phyloP scores from a whole-genome alignment of 2,329 filamentous ascomycete species.

The Herpotrichia juniperi region DNA sequence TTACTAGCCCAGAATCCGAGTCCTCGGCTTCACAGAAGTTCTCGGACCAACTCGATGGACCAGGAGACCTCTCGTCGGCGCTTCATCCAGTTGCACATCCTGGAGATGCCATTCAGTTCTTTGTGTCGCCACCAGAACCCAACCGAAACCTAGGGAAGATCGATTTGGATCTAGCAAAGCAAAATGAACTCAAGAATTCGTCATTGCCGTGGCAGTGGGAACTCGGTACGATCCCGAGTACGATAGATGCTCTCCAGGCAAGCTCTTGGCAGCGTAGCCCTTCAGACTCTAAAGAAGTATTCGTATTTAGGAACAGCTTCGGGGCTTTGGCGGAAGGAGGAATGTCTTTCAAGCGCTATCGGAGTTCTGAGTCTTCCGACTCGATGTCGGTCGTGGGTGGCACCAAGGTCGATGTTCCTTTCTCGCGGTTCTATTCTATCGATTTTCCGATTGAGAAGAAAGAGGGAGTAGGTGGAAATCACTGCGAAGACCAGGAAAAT shows the following conservation, averaged over 20 bases:
- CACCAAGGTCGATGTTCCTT: constrained; percentile 59
- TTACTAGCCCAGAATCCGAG: constrained; percentile 9
- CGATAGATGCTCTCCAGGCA: constrained; percentile 45
- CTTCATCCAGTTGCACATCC: constrained; percentile 65
- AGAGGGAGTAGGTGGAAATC: neutral
- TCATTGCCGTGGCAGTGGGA: constrained; percentile 26
- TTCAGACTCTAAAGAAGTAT: constrained; percentile 16
- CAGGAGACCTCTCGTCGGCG: constrained; percentile 41
- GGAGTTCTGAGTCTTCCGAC: neutral
- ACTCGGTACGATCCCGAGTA: constrained; percentile 54
- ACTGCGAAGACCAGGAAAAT: neutral
- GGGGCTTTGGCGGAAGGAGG: constrained; percentile 68
- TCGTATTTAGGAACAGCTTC: constrained; percentile 54
- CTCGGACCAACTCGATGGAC: constrained; percentile 18
- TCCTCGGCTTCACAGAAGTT: constrained; percentile 3
- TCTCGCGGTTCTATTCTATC: constrained; percentile 42
- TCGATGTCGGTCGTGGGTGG: constrained; percentile 16
- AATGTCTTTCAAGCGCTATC: constrained; percentile 28
- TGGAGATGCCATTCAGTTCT: constrained; percentile 64
- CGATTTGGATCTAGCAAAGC: neutral
- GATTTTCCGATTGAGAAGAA: neutral
- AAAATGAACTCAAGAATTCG: neutral
- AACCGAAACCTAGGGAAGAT: constrained; percentile 2
- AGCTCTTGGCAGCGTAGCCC: constrained; percentile 24
- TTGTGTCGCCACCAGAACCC: constrained; percentile 24